Evolutionary conservation across 164 flowering plant species (phyloP).

Genomic region (Annona cherimola): DNA sequence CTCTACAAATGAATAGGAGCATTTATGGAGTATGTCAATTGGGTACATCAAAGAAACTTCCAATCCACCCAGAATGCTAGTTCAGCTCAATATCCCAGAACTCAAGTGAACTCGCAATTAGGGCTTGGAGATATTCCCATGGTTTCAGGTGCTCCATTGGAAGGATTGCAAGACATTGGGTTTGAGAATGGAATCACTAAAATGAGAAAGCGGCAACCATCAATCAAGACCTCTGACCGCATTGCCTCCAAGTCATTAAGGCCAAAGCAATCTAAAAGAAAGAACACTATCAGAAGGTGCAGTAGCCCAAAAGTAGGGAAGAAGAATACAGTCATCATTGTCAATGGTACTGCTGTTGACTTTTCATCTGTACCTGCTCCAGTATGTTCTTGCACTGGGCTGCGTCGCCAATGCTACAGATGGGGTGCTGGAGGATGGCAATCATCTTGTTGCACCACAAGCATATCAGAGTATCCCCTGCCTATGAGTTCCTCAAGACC

Average conservation of each 20-base stretch:
- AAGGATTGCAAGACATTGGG: slow-evolving; percentile 8
- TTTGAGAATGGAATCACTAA: slow-evolving; percentile 18
- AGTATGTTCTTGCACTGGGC: slow-evolving; percentile 46
- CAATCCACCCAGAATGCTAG: slow-evolving; percentile 10
- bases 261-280: slow-evolving; percentile 39
- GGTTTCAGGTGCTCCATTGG: slow-evolving; percentile 13
- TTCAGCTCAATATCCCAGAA: slow-evolving; percentile 19
- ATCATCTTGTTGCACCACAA: slow-evolving; percentile 52
- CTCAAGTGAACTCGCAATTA: slow-evolving; percentile 23
- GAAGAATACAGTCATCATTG: slow-evolving; percentile 19
- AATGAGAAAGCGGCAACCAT: slow-evolving; percentile 23
- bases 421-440: slow-evolving; percentile 66
- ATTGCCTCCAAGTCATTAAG: slow-evolving; percentile 23
- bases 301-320: slow-evolving; percentile 30
- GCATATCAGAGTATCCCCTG: slow-evolving; percentile 48
- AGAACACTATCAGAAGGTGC: slow-evolving; percentile 17
- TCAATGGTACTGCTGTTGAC: slow-evolving; percentile 24
- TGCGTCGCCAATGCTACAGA: slow-evolving; percentile 39
- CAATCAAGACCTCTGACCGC: slow-evolving; percentile 19
- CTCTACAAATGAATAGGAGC: slow-evolving; percentile 18
- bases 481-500: slow-evolving; percentile 50
- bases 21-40: slow-evolving; percentile 17
- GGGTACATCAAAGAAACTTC: slow-evolving; percentile 30
- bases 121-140: slow-evolving; percentile 23
- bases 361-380: slow-evolving; percentile 40